Conservation (phyloP, 345 rosid genomes). For the Balakata baccata region DNA sequence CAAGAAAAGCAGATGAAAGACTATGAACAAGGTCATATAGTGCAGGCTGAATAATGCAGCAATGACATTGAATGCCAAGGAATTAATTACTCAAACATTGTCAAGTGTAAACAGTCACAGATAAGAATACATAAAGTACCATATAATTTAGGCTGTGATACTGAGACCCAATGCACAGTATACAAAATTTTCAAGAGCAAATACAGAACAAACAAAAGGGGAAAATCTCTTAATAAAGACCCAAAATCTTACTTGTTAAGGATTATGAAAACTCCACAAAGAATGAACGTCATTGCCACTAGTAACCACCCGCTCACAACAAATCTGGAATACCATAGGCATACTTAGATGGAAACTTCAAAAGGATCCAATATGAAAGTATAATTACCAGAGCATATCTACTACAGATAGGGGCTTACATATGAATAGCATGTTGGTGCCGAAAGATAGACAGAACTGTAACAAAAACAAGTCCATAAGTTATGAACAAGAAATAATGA, state of each 20-base stretch:
- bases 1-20: neutral
- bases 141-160: neutral
- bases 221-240: constrained; percentile 5
- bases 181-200: constrained; percentile 4
- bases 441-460: constrained; percentile 74
- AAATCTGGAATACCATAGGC: constrained; percentile 48
- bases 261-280: constrained; percentile 76
- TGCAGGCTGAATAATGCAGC: neutral
- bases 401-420: constrained; percentile 44
- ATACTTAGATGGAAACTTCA: constrained; percentile 12
- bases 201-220: constrained; percentile 3
- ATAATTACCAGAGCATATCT: neutral
- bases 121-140: neutral
- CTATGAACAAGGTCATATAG: neutral
- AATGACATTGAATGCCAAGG: neutral
- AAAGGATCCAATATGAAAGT: neutral
- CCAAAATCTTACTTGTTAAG: constrained; percentile 63
- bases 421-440: constrained; percentile 64
- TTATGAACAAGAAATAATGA: constrained; percentile 12
- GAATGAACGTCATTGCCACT: constrained; percentile 78
- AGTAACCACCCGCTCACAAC: constrained; percentile 86
- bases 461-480: constrained; percentile 18
- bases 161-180: neutral
- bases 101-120: neutral
- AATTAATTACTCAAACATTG: neutral